phyloP scores from a whole-genome alignment of 176 grass and related monocot genomes.

The Urochloa ruziziensis region DNA sequence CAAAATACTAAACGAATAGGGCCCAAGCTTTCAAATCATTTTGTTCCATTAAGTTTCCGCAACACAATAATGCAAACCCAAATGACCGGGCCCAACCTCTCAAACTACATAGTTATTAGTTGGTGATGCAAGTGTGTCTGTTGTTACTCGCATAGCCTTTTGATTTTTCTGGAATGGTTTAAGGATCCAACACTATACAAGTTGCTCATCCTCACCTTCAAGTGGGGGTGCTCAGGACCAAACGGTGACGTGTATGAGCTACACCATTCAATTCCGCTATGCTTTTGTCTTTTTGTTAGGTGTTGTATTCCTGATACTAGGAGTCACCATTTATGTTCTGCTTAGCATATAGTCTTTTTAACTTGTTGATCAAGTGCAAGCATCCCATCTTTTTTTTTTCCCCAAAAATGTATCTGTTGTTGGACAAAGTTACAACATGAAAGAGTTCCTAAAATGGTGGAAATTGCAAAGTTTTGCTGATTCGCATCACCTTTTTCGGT shows the following conservation, averaged over 20 bases:
- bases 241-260: neutral
- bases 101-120: neutral
- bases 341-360: neutral
- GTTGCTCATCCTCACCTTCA: neutral
- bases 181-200: neutral
- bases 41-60: neutral
- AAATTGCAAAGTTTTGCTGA: neutral
- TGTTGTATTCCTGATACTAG: neutral
- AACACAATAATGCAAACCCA: neutral
- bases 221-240: neutral
- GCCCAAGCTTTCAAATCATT: neutral
- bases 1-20: neutral
- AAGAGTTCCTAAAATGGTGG: neutral
- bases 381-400: too few relatives aligned
- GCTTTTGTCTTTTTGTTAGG: neutral
- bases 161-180: neutral
- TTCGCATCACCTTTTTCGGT: neutral
- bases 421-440: neutral
- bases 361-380: neutral
- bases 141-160: neutral
- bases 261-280: neutral
- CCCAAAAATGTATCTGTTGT: neutral
- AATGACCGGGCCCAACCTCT: neutral
- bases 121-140: neutral
- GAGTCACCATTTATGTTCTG: neutral